A percentile compares a stretch with the other conserved stretches of the same genome.
phyloP scores from a whole-genome alignment of 768 basidiomycete species.

The Asterophora lycoperdoides region DNA sequence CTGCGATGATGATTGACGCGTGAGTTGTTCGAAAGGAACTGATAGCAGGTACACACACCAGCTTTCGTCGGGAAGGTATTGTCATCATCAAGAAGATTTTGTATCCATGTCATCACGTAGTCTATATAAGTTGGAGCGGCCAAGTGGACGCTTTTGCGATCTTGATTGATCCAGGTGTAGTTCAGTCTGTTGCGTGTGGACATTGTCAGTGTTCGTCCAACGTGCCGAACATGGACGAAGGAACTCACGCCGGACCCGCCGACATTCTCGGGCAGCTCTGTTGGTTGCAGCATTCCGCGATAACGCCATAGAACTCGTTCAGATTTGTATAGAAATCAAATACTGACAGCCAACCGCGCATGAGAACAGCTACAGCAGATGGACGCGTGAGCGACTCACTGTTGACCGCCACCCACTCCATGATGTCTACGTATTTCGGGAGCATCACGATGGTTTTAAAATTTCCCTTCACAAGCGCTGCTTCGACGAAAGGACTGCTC shows the following conservation, averaged over 20 bases:
- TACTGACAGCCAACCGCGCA: constrained; percentile 46
- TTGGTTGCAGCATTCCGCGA: constrained; percentile 91
- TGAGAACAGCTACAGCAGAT: background rate
- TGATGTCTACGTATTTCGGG: constrained; percentile 97
- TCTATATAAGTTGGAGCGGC: constrained; percentile 97
- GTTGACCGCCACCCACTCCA: constrained; percentile 87
- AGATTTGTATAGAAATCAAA: constrained; percentile 98
- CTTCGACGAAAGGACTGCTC: constrained; percentile 94
- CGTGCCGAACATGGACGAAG: background rate
- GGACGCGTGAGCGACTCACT: constrained; percentile 45
- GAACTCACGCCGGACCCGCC: constrained; percentile 78
- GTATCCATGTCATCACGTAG: constrained; percentile 98
- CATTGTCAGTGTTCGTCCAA: constrained; percentile 1
- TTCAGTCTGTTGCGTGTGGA: constrained; percentile 55
- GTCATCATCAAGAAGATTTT: constrained; percentile 93
- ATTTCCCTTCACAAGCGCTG: constrained; percentile 93
- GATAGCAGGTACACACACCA: constrained; percentile 48
- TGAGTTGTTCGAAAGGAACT: background rate
- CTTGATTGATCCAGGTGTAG: constrained; percentile 98
- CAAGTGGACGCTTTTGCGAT: constrained; percentile 85
- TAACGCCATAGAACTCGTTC: constrained; percentile 94
- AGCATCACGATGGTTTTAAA: constrained; percentile 97
- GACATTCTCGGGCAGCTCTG: constrained; percentile 91
- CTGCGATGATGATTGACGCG: constrained; percentile 33
- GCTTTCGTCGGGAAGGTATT: constrained; percentile 91